Evolutionary conservation across 768 basidiomycete genomes (phyloP), one percentile per base, ranked within the genome.

Genomic region (Psilocybe cubensis): DNA sequence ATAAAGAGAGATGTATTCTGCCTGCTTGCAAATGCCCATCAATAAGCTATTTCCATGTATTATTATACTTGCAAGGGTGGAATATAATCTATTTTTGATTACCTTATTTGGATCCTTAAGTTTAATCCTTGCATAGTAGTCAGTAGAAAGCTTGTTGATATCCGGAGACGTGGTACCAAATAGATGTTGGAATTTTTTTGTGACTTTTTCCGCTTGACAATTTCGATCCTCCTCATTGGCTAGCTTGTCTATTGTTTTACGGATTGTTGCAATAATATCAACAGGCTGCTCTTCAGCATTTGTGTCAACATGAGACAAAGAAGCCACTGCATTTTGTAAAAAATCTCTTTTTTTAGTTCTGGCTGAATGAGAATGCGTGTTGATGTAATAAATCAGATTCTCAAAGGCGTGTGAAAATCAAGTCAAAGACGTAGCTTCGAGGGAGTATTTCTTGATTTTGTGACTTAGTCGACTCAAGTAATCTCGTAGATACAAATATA

Each of bases 21-120:
- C 77, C 76, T 2, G 72, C 67, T 0, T 61, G 65, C 0, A 79
- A 46, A 49, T 77, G 74, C 18, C 73, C 56, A 0, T 76, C 47
- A 0, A 81, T 63, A 0, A 80, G 58, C 0, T 33, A n/a, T 68
- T 3, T 68, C 24, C 73, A 76, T 79, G 0, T 70, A 69, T 0
- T 72, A 72, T 0, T 54, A 48, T 25, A 72, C 79, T 41, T 76
- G 72, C 3, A 0, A 74, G 74, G 42, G 70, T 74, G 1, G 70
- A 54, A 43, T 79, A 81, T 0, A 57, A 57, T 0, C 69, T 53
- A 0, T 50, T 59, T 3, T 64, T 49, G 0, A 77, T 66, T 0
- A 57, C 55, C n/a, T 68, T 58, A 1, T 62, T 29, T 2, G 72
- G 60, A 23, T 77, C 66, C 20, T 70, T 73, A 0, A 74, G 41